Conservation (phyloP, 305 asterid genomes). For the Fraxinus ornus region DNA sequence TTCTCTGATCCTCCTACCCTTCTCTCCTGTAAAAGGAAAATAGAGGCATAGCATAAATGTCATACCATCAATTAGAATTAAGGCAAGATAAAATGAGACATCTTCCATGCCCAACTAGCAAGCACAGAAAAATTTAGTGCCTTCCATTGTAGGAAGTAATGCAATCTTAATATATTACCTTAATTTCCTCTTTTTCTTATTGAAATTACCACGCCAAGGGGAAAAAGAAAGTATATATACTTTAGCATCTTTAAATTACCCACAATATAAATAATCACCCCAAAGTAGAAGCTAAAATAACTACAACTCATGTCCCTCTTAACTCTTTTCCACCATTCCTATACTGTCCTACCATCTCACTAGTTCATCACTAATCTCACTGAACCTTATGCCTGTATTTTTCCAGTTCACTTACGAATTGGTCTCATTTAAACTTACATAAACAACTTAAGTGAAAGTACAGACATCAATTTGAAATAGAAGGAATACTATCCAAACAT, state of each 20-base stretch:
- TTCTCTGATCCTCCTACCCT: constrained; percentile 46
- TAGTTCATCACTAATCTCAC: neutral
- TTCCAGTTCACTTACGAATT: neutral
- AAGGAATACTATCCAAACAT: neutral
- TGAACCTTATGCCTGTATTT: neutral
- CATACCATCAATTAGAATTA: neutral
- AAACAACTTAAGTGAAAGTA: neutral
- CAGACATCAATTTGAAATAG: neutral
- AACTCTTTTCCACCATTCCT: neutral
- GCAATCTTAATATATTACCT: neutral
- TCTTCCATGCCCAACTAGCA: neutral
- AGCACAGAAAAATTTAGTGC: neutral
- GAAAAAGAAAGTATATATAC: neutral
- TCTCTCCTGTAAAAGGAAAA: constrained; percentile 33
- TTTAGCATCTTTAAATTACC: neutral
- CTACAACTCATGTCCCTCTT: neutral
- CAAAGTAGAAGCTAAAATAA: neutral
- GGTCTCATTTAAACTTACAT: neutral
- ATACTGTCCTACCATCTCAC: neutral
- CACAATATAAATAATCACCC: neutral
- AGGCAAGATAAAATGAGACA: neutral
- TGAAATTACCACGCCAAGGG: neutral
- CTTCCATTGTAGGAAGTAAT: neutral
- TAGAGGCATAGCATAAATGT: neutral
- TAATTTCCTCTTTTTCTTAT: neutral